Conservation (phyloP, 495 filamentous ascomycete genomes). For the Aeminium ludgeri region DNA sequence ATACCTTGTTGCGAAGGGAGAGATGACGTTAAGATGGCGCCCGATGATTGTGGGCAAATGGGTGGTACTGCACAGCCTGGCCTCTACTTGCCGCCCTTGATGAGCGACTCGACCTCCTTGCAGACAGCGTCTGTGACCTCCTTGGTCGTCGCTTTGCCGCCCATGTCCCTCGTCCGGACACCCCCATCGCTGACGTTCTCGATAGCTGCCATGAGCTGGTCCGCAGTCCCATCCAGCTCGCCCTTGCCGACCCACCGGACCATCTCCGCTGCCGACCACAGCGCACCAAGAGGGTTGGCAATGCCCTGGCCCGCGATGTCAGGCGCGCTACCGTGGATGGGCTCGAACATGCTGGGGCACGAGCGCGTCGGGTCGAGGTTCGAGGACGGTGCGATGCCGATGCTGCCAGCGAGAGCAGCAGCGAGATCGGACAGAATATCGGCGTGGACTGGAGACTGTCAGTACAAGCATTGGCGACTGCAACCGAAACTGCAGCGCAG, state of each 20-base stretch:
- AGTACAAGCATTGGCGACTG: not conserved
- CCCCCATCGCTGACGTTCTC: conserved; percentile 41
- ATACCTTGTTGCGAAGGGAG: no score
- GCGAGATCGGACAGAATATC: conserved; percentile 34
- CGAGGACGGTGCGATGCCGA: conserved; percentile 35
- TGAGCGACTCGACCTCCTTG: conserved; percentile 24
- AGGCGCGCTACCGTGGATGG: conserved; percentile 50
- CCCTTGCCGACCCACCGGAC: conserved; percentile 40
- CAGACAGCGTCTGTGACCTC: conserved; percentile 48
- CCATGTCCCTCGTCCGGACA: conserved; percentile 44
- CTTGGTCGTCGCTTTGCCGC: conserved; percentile 36
- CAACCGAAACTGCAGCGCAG: not conserved
- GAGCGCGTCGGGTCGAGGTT: conserved; percentile 47
- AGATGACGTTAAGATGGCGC: no score
- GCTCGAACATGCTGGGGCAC: conserved; percentile 50
- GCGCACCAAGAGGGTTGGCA: conserved; percentile 54
- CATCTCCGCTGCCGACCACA: conserved; percentile 57
- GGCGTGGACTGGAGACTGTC: conserved; percentile 18
- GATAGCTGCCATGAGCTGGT: conserved; percentile 39
- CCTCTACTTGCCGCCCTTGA: not conserved
- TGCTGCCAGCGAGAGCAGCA: conserved; percentile 24
- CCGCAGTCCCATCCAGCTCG: conserved; percentile 33
- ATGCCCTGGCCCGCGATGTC: conserved; percentile 58
- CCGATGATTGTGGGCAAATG: no score
- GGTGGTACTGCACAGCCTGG: not conserved